A percentile compares a stretch with the other conserved stretches of the same genome.
Evolutionary conservation across 805 yeast species (phyloP).

Genomic region (Candida nanaspora): DNA sequence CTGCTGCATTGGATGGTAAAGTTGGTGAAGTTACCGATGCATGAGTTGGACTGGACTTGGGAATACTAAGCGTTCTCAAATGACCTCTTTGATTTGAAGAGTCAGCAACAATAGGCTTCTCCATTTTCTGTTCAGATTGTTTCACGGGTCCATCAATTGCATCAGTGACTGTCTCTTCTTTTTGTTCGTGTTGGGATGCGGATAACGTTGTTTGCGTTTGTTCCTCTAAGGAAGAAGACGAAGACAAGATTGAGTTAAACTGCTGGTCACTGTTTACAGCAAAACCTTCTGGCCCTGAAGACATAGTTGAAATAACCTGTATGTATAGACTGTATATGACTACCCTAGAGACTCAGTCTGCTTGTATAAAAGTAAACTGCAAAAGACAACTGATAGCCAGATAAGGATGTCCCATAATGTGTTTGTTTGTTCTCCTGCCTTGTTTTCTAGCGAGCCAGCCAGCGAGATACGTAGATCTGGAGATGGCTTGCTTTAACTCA

Average conservation of each 20-base stretch:
- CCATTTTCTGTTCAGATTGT: too few relatives aligned
- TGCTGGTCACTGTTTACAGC: conserved; percentile 3
- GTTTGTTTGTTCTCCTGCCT: background rate
- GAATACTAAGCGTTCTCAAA: conserved; percentile 15
- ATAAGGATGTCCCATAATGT: too few relatives aligned
- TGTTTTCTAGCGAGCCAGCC: background rate
- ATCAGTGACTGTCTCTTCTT: too few relatives aligned
- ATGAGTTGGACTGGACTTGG: conserved; percentile 8
- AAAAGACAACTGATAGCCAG: too few relatives aligned
- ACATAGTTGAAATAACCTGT: too few relatives aligned
- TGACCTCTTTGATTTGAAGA: conserved; percentile 6
- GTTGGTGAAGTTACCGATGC: conserved; percentile 1
- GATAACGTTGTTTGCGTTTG: conserved; percentile 7
- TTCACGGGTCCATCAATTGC: too few relatives aligned
- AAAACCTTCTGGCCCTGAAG: background rate
- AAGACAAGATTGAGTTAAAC: conserved; percentile 17
- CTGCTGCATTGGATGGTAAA: background rate
- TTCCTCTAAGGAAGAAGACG: conserved; percentile 12
- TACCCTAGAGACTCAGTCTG: too few relatives aligned
- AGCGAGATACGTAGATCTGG: too few relatives aligned
- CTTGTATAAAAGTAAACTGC: too few relatives aligned
- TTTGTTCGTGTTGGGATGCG: background rate
- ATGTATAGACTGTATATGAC: too few relatives aligned
- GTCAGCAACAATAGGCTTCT: too few relatives aligned
- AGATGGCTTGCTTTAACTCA: too few relatives aligned